Evolutionary conservation across 179 eudicot genomes (phyloP).

Genomic region (Beta corolliflora): DNA sequence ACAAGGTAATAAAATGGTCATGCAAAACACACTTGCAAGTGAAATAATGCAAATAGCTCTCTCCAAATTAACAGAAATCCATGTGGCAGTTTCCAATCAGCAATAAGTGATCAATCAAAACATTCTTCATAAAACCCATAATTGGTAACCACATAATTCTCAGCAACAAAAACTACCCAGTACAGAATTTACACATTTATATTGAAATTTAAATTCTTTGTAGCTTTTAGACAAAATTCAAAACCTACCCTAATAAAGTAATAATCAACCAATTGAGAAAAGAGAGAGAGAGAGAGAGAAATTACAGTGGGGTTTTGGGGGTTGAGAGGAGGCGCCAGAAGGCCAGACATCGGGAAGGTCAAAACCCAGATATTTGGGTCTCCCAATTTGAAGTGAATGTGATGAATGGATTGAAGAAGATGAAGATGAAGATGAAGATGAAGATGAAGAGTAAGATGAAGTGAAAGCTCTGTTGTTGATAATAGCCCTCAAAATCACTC

Average conservation of each 20-base stretch:
- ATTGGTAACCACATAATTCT: background rate
- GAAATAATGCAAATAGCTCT: background rate
- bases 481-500: conserved; percentile 22
- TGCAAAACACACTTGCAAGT: too few species aligned
- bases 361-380: conserved; percentile 23
- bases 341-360: conserved; percentile 37
- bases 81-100: background rate
- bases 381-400: conserved; percentile 5
- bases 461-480: background rate
- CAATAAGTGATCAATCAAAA: background rate
- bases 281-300: conserved; percentile 2
- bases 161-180: background rate
- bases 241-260: background rate
- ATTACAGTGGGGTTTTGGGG: conserved; percentile 6
- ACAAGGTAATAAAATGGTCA: background rate
- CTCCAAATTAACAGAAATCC: background rate
- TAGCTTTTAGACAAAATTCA: background rate
- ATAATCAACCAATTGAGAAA: background rate
- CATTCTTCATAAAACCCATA: background rate
- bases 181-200: too few species aligned
- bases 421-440: too few species aligned
- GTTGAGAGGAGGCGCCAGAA: conserved; percentile 5
- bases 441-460: conserved; percentile 7
- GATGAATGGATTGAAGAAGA: conserved; percentile 17
- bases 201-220: background rate